Evolutionary conservation across 495 filamentous ascomycete species (phyloP).

Genomic region (Pyrenula aspistea): DNA sequence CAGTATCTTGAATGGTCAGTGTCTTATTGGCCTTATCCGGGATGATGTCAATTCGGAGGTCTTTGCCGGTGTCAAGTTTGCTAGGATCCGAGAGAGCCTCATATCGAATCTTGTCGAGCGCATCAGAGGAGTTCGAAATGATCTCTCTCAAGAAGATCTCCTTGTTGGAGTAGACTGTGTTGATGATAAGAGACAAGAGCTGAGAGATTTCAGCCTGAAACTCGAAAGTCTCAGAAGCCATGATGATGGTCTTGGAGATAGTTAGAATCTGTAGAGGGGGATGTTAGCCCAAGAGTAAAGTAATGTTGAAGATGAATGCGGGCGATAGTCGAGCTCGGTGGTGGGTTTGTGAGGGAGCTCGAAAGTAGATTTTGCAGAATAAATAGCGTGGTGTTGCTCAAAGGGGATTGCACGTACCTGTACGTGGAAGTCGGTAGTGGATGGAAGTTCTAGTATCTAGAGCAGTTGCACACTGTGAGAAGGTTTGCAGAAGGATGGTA

Average conservation of each 20-base stretch:
- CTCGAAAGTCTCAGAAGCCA: slow-evolving; percentile 89
- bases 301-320: not conserved
- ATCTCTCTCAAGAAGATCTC: slow-evolving; percentile 98
- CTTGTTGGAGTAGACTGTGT: slow-evolving; percentile 99
- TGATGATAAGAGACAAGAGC: slow-evolving; percentile 98
- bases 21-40: slow-evolving; percentile 95
- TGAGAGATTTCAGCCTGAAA: slow-evolving; percentile 99
- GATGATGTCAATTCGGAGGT: slow-evolving; percentile 96
- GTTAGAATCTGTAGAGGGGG: too few relatives aligned
- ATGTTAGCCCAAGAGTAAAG: not conserved
- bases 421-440: not conserved
- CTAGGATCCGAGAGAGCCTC: slow-evolving; percentile 91
- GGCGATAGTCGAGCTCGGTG: not conserved
- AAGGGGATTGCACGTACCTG: too few relatives aligned
- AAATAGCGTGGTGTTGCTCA: too few relatives aligned
- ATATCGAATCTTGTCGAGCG: slow-evolving; percentile 99
- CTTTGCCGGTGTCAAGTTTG: slow-evolving; percentile 93
- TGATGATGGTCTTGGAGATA: slow-evolving; percentile 29
- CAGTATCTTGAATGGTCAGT: slow-evolving; percentile 88
- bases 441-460: too few relatives aligned
- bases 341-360: not conserved
- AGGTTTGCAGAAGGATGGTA: not conserved
- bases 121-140: slow-evolving; percentile 96
- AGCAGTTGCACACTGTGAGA: too few relatives aligned
- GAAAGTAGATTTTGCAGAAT: not conserved